Evolutionary conservation across 305 asterid species (phyloP).

Genomic region (Rubia occidens): DNA sequence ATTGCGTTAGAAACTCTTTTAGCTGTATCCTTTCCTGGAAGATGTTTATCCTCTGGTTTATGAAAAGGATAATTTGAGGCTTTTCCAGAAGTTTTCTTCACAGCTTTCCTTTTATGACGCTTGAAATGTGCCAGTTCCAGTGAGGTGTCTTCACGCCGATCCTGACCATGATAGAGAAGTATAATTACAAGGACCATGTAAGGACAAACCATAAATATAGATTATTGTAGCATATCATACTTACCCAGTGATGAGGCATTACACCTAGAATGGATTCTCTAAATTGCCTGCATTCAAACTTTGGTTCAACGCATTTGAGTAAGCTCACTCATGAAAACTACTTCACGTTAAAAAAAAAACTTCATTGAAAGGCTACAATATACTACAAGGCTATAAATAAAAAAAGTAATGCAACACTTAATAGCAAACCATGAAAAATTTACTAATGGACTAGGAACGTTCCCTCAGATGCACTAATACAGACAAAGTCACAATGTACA

Average conservation of each 20-base stretch:
- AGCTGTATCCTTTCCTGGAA: constrained; percentile 84
- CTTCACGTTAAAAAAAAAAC: background rate
- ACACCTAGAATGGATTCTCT: constrained; percentile 95
- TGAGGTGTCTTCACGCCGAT: constrained; percentile 82
- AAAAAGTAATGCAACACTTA: background rate
- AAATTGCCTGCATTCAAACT: constrained; percentile 95
- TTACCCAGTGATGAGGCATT: constrained; percentile 95
- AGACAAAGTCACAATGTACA: background rate
- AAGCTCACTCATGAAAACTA: constrained; percentile 15
- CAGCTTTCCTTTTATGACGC: constrained; percentile 79
- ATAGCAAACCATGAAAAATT: background rate
- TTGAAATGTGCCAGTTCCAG: constrained; percentile 75
- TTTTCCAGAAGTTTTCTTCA: constrained; percentile 77
- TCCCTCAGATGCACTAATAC: background rate
- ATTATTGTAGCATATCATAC: constrained; percentile 19
- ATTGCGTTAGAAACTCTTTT: constrained; percentile 77
- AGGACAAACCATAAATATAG: constrained; percentile 10
- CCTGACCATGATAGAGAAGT: constrained; percentile 43
- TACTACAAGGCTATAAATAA: background rate
- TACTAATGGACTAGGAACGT: background rate
- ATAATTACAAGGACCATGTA: constrained; percentile 16
- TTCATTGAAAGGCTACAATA: constrained; percentile 3
- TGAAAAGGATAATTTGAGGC: constrained; percentile 48
- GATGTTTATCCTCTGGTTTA: constrained; percentile 83
- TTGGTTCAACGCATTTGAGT: constrained; percentile 31